Conservation (phyloP, 164 flowering plant genomes). For the Piper longum region DNA sequence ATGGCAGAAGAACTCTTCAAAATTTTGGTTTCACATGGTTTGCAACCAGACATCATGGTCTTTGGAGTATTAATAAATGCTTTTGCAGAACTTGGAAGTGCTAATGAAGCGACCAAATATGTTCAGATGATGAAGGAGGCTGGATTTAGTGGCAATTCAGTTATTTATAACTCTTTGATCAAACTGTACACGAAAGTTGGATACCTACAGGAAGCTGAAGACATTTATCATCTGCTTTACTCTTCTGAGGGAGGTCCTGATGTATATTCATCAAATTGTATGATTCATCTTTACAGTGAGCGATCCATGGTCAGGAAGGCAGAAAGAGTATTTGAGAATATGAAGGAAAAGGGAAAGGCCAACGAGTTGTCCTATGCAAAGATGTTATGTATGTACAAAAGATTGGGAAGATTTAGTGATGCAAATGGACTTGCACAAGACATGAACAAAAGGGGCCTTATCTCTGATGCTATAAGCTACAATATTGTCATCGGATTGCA, state of each 20-base stretch:
- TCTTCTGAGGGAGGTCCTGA: slow-evolving; percentile 37
- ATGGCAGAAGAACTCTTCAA: slow-evolving; percentile 42
- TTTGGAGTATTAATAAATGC: slow-evolving; percentile 80
- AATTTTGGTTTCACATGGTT: slow-evolving; percentile 47
- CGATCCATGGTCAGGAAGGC: slow-evolving; percentile 57
- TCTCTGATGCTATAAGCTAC: slow-evolving; percentile 54
- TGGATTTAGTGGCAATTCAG: slow-evolving; percentile 49
- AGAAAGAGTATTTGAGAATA: slow-evolving; percentile 42
- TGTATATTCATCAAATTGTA: slow-evolving; percentile 70
- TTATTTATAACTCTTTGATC: slow-evolving; percentile 67
- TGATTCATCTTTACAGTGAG: slow-evolving; percentile 78
- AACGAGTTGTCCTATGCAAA: slow-evolving; percentile 83
- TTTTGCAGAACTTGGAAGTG: slow-evolving; percentile 66
- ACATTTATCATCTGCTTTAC: slow-evolving; percentile 39
- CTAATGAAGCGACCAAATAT: slow-evolving; percentile 37
- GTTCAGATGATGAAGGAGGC: slow-evolving; percentile 40
- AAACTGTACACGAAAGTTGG: slow-evolving; percentile 85
- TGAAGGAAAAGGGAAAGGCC: slow-evolving; percentile 47
- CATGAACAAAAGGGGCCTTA: slow-evolving; percentile 56
- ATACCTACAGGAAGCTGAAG: slow-evolving; percentile 64
- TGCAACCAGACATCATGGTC: slow-evolving; percentile 60
- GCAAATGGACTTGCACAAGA: slow-evolving; percentile 44
- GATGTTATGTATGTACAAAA: slow-evolving; percentile 86
- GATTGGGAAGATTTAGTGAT: slow-evolving; percentile 40
- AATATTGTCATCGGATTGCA: slow-evolving; percentile 58